Base-by-base conservation (phyloP, 306 rosid species). In the Purshia tridentata region DNA sequence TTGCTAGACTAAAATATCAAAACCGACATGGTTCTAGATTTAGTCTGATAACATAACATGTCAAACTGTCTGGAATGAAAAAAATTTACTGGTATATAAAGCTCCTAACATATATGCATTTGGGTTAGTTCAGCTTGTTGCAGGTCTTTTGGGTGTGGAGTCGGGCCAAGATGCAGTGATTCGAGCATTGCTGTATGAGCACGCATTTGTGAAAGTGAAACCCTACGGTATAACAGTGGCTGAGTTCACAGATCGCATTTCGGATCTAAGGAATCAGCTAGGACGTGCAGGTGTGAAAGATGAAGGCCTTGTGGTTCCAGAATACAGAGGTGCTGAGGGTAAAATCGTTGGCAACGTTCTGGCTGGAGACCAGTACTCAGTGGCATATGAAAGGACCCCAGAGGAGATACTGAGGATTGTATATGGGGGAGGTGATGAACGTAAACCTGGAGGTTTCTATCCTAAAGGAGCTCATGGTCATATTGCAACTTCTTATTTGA, bases 101-200 rank as follows among this genome's bases (percentile, higher is more conserved):
- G 45, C 20, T 44, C 39, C 35, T 29, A 29, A 29, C 35, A 29
- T 29, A 29, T 29, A 29, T 29, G 35, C 35, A 69, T 20, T 50
- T 14, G 68, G 50, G n/a, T 51, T 51, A 8, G 44, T 44, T 29
- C 72, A 91, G 93, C 86, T 89, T 9, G 97, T 89, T 51, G 96
- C 90, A 11, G 96, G 97, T 19, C 93, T 91, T 45, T 50, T 91
- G 42, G 96, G 84, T 7, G 88, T 87, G 55, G 96, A 91, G 72
- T 80, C 93, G 0, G 97, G 96, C 6, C 93, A 91, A 81, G 96
- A 91, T 69, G 97, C 97, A 12, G 88, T 91, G 9, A 83, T 94
- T 16, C 59, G 98, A 60, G 23, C 83, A 58, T 9, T 86, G 49
- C 69, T 94, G 51, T 94, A 91, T 1, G 79, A 83, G 65, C 82